Evolutionary conservation across 495 filamentous ascomycete genomes (phyloP).

Genomic region (Acidomyces sp.): DNA sequence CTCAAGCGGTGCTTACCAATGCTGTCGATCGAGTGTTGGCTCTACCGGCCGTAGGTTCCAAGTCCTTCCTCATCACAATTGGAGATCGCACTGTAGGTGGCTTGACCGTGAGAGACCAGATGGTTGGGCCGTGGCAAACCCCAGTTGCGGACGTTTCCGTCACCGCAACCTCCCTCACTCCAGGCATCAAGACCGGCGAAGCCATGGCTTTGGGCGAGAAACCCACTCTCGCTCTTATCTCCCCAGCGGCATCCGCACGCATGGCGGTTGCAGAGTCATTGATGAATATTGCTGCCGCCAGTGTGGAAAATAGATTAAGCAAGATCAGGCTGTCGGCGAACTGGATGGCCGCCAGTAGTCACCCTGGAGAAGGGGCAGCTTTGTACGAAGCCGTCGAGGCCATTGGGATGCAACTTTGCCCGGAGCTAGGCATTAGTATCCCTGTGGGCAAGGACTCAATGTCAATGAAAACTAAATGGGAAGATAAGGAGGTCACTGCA

Average conservation of each 20-base stretch:
- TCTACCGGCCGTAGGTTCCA: constrained; percentile 82
- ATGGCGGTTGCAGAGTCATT: constrained; percentile 95
- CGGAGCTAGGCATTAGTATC: constrained; percentile 74
- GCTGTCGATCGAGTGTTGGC: constrained; percentile 69
- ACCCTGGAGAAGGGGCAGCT: constrained; percentile 85
- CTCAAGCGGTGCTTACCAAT: constrained; percentile 54
- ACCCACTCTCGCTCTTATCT: constrained; percentile 80
- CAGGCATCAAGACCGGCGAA: constrained; percentile 68
- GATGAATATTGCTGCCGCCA: constrained; percentile 81
- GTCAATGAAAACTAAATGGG: constrained; percentile 98
- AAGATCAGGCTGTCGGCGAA: constrained; percentile 84
- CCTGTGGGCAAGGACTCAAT: constrained; percentile 97
- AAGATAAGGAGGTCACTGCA: constrained; percentile 82
- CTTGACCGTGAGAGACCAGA: constrained; percentile 77
- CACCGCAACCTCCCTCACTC: constrained; percentile 64
- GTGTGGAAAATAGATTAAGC: constrained; percentile 60
- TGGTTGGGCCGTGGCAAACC: constrained; percentile 95
- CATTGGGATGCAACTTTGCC: constrained; percentile 77
- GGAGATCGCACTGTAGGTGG: constrained; percentile 86
- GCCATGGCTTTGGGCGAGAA: constrained; percentile 97
- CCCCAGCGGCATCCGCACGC: constrained; percentile 77
- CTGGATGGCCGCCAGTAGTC: constrained; percentile 95
- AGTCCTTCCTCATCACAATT: constrained; percentile 95
- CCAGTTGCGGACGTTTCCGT: constrained; percentile 90
- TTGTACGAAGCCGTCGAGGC: constrained; percentile 91